These are phyloP conservation scores for Serpula lacrymans DNA, from an alignment of 768 basidiomycete genomes.

Conservation along the genomic window DNA sequence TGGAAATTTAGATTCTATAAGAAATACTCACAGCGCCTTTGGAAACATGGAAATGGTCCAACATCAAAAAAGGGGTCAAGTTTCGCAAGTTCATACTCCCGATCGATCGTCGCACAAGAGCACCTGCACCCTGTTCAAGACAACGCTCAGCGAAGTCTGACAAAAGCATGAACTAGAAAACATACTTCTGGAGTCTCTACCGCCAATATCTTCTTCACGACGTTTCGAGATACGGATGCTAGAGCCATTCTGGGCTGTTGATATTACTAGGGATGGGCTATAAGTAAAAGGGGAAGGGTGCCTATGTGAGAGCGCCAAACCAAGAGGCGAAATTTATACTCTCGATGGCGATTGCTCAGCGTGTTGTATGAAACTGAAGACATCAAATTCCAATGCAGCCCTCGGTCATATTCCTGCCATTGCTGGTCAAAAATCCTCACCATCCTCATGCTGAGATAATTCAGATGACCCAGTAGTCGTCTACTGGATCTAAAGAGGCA, in stretches of 20 bases:
- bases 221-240: constrained; percentile 54
- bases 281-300: constrained; percentile 1
- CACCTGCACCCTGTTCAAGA: constrained; percentile 64
- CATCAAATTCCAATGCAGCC: too few relatives aligned
- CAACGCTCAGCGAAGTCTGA: constrained; percentile 2
- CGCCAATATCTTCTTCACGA: constrained; percentile 74
- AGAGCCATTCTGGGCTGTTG: constrained; percentile 22
- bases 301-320: too few relatives aligned
- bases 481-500: too few relatives aligned
- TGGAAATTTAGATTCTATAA: background rate
- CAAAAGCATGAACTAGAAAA: background rate
- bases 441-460: constrained; percentile 8
- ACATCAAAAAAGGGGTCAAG: constrained; percentile 88
- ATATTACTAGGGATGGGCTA: background rate
- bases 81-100: constrained; percentile 73
- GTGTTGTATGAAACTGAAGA: too few relatives aligned
- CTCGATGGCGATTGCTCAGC: too few relatives aligned
- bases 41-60: constrained; percentile 75
- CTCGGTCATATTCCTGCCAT: too few relatives aligned
- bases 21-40: constrained; percentile 59
- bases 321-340: constrained; percentile 8
- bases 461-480: background rate
- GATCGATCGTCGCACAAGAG: constrained; percentile 81
- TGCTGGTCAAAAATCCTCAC: constrained; percentile 12
- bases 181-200: constrained; percentile 68